A percentile compares a stretch with the other conserved stretches of the same genome.
phyloP scores from a whole-genome alignment of 495 filamentous ascomycete species.

The Hyphodiscus hymeniophilus region DNA sequence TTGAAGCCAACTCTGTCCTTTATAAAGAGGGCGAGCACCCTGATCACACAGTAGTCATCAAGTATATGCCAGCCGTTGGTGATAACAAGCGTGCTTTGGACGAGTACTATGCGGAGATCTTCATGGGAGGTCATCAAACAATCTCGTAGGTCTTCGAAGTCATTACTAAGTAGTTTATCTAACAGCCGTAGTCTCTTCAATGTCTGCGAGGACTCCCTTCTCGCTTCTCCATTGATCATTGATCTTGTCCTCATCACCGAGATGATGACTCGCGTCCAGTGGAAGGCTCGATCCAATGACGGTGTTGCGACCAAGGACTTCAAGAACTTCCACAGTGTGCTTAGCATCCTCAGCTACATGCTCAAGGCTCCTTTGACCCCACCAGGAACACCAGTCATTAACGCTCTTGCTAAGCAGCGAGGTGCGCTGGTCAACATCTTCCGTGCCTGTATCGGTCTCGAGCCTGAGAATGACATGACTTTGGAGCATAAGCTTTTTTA shows the following conservation, averaged over 20 bases:
- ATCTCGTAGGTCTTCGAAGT: constrained; percentile 52
- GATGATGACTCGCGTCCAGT: constrained; percentile 97
- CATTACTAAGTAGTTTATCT: constrained; percentile 4
- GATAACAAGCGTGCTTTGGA: constrained; percentile 99
- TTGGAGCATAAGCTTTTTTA: constrained; percentile 96
- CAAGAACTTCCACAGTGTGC: constrained; percentile 92
- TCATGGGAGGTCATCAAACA: constrained; percentile 97
- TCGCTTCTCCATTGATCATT: constrained; percentile 97
- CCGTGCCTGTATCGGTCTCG: constrained; percentile 93
- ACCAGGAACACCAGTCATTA: constrained; percentile 92
- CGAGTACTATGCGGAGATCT: constrained; percentile 99
- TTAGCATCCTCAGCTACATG: constrained; percentile 98
- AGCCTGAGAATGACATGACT: constrained; percentile 99
- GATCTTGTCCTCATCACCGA: constrained; percentile 87
- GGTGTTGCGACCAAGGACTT: constrained; percentile 54
- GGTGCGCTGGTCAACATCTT: constrained; percentile 95
- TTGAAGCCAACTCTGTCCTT: constrained; percentile 84
- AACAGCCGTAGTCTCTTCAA: constrained; percentile 69
- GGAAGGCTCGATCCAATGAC: constrained; percentile 56
- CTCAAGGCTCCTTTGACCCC: constrained; percentile 96
- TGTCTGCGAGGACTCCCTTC: constrained; percentile 95
- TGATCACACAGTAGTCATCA: constrained; percentile 87
- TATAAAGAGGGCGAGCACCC: constrained; percentile 85
- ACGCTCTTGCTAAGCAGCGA: constrained; percentile 94
- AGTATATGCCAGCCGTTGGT: constrained; percentile 98